Conservation (phyloP, 164 flowering plant genomes). For the Taxillus chinensis region DNA sequence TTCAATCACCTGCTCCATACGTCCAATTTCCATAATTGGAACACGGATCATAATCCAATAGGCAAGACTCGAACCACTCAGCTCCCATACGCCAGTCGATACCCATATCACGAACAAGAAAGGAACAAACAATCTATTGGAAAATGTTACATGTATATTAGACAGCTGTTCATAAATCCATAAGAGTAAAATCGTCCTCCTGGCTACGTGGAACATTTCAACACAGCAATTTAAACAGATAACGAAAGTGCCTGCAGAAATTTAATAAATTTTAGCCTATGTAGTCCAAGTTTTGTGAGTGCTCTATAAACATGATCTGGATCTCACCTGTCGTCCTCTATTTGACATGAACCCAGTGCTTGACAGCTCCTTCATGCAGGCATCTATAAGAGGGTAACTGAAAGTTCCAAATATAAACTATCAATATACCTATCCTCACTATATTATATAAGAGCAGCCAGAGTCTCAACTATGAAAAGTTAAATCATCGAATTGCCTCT, state of each 20-base stretch:
- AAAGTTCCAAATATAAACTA: not conserved
- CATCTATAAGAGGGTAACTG: slow-evolving; percentile 92
- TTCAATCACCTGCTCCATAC: slow-evolving; percentile 79
- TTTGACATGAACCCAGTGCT: slow-evolving; percentile 94
- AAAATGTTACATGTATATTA: not conserved
- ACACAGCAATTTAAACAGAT: not conserved
- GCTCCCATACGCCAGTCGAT: slow-evolving; percentile 99
- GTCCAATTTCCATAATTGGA: slow-evolving; percentile 99
- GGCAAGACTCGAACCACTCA: slow-evolving; percentile 96
- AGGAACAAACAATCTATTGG: slow-evolving; percentile 84
- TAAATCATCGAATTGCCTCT: too few species aligned
- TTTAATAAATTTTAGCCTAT: too few species aligned
- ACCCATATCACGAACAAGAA: slow-evolving; percentile 97
- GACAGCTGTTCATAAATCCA: not conserved
- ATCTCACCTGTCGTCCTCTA: slow-evolving; percentile 81
- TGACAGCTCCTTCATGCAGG: slow-evolving; percentile 81
- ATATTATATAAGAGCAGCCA: too few species aligned
- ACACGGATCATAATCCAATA: slow-evolving; percentile 93
- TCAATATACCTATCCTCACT: too few species aligned
- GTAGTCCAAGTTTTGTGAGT: not conserved
- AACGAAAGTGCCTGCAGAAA: too few species aligned
- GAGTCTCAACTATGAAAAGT: too few species aligned
- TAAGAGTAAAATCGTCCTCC: not conserved
- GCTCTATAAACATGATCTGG: not conserved
- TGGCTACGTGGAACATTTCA: not conserved